Evolutionary conservation across 805 yeast species (phyloP).

Genomic region (Yarrowia keelungensis): DNA sequence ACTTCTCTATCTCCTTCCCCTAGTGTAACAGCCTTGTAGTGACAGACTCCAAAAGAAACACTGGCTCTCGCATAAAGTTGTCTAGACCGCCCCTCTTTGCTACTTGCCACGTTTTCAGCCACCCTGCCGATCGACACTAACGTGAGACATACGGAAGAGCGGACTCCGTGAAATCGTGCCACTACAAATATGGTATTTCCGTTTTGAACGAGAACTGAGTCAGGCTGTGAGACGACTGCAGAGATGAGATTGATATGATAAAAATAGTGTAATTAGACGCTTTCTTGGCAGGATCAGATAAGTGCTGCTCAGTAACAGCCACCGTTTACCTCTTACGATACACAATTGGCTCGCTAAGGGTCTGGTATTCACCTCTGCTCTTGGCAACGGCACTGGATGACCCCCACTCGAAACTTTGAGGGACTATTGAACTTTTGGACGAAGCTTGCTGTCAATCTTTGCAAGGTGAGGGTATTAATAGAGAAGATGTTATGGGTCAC

Average conservation of each 20-base stretch:
- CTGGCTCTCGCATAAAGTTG: neutral
- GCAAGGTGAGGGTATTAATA: neutral
- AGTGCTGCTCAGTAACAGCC: neutral
- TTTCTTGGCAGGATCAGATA: neutral
- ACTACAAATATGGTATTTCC: no score
- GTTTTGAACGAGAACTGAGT: no score
- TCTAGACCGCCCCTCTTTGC: conserved; percentile 6
- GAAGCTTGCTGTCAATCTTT: neutral
- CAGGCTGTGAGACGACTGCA: no score
- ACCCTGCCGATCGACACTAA: neutral
- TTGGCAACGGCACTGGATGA: conserved; percentile 23
- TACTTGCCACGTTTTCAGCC: conserved; percentile 6
- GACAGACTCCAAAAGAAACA: neutral
- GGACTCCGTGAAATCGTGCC: conserved; percentile 6
- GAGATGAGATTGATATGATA: no score
- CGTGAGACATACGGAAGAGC: conserved; percentile 7
- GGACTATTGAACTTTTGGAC: neutral
- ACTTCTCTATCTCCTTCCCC: no score
- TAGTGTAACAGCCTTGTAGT: neutral
- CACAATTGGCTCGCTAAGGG: neutral
- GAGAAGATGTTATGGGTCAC: neutral
- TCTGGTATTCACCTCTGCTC: neutral
- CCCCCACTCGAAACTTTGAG: conserved; percentile 22
- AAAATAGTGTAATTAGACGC: no score
- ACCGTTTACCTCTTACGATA: neutral